Evolutionary conservation across 2,329 filamentous ascomycete species (phyloP), one percentile per base, ranked within the genome.

Genomic region (Aspergillus sp.): DNA sequence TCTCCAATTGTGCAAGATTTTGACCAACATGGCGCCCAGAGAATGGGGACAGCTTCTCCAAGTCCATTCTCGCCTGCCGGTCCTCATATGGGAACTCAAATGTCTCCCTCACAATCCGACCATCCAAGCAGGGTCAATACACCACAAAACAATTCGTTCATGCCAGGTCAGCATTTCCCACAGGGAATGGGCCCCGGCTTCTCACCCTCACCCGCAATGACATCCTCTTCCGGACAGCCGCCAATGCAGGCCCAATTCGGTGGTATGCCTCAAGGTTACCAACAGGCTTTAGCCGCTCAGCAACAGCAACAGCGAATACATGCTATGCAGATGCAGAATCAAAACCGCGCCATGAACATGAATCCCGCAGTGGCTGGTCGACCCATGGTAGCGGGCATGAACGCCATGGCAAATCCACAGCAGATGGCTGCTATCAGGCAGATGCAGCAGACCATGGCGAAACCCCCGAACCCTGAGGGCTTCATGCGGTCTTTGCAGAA

Each of bases 31-130:
- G 84, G 84, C 67, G 86, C 88, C 40, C 90, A 92, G 71, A 82
- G 92, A 69, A 91, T 98, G 74, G 89, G 92, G 64, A 97, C 93
- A 46, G 89, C 91, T 44, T 98, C 95, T 33, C 93, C 95, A 3
- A 93, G 95, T 74, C 91, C 91, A 1, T 96, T 96, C 73, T 93
- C 90, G 2, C 90, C 90, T 15, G 87, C 87, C 57, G 83, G 84
- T 33, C 88, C 89, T 65, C 89, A 90, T 69, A 90, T 91, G 67
- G 84, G 81, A 39, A 76, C 84, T 15, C 90, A 93, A 69, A 83
- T 88, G 59, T 95, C 91, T 3, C 90, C 91, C 11, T 85, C 89
- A 15, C 86, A 89, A 5, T 89, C 90, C 23, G 90, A 95, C 61
- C 88, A 91, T 66, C 83, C 81, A 27, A 86, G 86, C 66, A 77